A percentile compares a stretch with the other conserved stretches of the same genome.
Evolutionary conservation across 2,329 filamentous ascomycete species (phyloP).

Genomic region (Trichoderma semiorbis): DNA sequence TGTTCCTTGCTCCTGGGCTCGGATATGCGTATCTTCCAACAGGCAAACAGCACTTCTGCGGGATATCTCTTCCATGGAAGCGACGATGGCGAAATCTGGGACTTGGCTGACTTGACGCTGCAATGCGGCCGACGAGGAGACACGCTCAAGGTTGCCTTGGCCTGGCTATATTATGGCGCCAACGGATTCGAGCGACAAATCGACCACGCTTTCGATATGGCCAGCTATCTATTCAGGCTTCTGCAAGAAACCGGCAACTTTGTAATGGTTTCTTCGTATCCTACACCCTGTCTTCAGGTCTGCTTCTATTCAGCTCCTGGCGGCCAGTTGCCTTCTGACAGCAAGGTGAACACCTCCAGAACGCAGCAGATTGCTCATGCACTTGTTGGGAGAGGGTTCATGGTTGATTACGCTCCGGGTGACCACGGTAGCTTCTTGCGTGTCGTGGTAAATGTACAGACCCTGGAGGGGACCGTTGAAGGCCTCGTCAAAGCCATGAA

Average conservation of each 20-base stretch:
- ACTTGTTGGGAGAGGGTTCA: slow-evolving; percentile 52
- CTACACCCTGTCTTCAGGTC: slow-evolving; percentile 85
- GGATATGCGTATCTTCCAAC: slow-evolving; percentile 74
- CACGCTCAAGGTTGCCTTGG: slow-evolving; percentile 78
- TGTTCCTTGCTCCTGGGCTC: slow-evolving; percentile 83
- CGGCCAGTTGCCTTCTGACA: slow-evolving; percentile 44
- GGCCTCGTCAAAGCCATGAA: slow-evolving; percentile 54
- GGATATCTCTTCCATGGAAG: slow-evolving; percentile 77
- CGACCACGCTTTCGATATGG: slow-evolving; percentile 69
- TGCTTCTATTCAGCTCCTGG: slow-evolving; percentile 81
- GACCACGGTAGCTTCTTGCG: slow-evolving; percentile 54
- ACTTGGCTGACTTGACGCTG: slow-evolving; percentile 86
- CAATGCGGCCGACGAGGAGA: slow-evolving; percentile 90
- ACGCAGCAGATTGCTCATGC: slow-evolving; percentile 48
- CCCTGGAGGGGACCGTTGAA: slow-evolving; percentile 48
- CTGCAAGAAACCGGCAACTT: slow-evolving; percentile 59
- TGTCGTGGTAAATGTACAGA: slow-evolving; percentile 58
- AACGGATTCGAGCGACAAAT: slow-evolving; percentile 67
- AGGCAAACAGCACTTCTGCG: slow-evolving; percentile 80
- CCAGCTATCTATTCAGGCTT: slow-evolving; percentile 62
- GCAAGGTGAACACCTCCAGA: slow-evolving; percentile 45
- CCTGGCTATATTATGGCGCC: slow-evolving; percentile 86
- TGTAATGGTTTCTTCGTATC: slow-evolving; percentile 67
- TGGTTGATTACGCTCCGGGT: slow-evolving; percentile 60
- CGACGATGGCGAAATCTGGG: slow-evolving; percentile 64